Percentiles rank a stretch among this genome's conserved stretches.
Evolutionary conservation across 1,284 basidiomycete genomes (phyloP).

Genomic region (Vanrija pseudolonga): DNA sequence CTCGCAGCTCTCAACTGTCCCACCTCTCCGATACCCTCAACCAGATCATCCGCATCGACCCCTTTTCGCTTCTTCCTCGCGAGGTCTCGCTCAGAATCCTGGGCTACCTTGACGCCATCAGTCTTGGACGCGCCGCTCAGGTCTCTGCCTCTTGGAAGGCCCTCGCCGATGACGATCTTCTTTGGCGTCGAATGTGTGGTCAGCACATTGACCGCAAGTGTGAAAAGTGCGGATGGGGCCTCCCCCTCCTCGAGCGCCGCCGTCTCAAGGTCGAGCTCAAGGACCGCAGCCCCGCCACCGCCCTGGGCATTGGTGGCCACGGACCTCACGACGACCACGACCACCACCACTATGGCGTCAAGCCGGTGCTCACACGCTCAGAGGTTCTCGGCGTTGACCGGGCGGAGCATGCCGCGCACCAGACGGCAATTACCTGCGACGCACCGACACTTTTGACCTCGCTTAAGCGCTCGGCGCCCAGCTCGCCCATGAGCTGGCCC

Average conservation of each 20-base stretch:
- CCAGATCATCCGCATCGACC: constrained; percentile 91
- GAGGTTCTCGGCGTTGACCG: constrained; percentile 25
- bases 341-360: constrained; percentile 20
- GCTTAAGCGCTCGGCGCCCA: constrained; percentile 21
- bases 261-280: constrained; percentile 48
- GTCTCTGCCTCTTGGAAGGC: constrained; percentile 81
- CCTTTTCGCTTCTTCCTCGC: constrained; percentile 83
- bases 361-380: constrained; percentile 29
- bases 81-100: constrained; percentile 89
- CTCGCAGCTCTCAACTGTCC: constrained; percentile 71
- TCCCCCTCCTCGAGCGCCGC: constrained; percentile 73
- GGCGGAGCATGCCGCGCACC: background rate
- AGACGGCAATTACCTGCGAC: constrained; percentile 13
- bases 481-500: constrained; percentile 7
- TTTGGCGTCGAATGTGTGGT: constrained; percentile 96
- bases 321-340: constrained; percentile 24
- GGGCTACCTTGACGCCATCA: constrained; percentile 89
- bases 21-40: constrained; percentile 88
- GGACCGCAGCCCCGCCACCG: constrained; percentile 36
- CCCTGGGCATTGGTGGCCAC: constrained; percentile 38
- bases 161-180: constrained; percentile 90
- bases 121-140: constrained; percentile 91
- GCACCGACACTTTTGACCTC: constrained; percentile 3
- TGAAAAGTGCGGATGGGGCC: constrained; percentile 94
- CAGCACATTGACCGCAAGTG: constrained; percentile 99